phyloP scores from a whole-genome alignment of 2,329 filamentous ascomycete genomes.

The Fusarium sp. region DNA sequence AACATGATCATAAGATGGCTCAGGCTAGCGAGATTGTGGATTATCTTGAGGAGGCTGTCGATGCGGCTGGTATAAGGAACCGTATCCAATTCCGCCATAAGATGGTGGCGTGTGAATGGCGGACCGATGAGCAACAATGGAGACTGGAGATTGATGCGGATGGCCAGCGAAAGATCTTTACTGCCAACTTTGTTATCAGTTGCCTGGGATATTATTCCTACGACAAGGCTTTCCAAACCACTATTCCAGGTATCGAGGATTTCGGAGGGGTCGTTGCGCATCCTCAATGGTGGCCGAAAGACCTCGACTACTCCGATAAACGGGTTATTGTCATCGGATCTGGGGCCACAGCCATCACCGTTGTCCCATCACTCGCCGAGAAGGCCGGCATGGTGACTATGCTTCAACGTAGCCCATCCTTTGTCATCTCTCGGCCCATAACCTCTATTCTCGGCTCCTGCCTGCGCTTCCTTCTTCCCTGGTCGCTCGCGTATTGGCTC shows the following conservation, averaged over 20 bases:
- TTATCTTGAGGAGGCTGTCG: slow-evolving; percentile 68
- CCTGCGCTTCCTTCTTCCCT: slow-evolving; percentile 61
- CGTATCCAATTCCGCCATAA: slow-evolving; percentile 66
- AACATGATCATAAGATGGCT: slow-evolving; percentile 64
- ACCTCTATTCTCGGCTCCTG: slow-evolving; percentile 54
- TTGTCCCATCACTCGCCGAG: slow-evolving; percentile 77
- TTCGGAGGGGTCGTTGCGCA: slow-evolving; percentile 76
- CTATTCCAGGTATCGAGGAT: slow-evolving; percentile 75
- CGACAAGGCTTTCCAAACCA: slow-evolving; percentile 68
- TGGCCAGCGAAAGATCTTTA: slow-evolving; percentile 45
- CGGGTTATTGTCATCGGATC: slow-evolving; percentile 80
- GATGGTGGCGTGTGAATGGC: slow-evolving; percentile 66
- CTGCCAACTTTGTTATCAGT: slow-evolving; percentile 70
- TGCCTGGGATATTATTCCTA: slow-evolving; percentile 80
- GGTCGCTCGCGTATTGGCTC: slow-evolving; percentile 60
- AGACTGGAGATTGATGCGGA: slow-evolving; percentile 59
- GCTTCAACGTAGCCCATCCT: slow-evolving; percentile 83
- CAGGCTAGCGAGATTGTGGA: slow-evolving; percentile 64
- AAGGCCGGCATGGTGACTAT: slow-evolving; percentile 78
- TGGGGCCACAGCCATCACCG: slow-evolving; percentile 83
- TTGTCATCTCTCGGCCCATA: slow-evolving; percentile 70
- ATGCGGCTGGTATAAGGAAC: slow-evolving; percentile 64
- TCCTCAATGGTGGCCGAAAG: slow-evolving; percentile 82
- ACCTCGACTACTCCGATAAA: slow-evolving; percentile 75
- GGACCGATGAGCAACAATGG: slow-evolving; percentile 69